Conservation (phyloP, 164 flowering plant species). For the Chimonanthus praecox region DNA sequence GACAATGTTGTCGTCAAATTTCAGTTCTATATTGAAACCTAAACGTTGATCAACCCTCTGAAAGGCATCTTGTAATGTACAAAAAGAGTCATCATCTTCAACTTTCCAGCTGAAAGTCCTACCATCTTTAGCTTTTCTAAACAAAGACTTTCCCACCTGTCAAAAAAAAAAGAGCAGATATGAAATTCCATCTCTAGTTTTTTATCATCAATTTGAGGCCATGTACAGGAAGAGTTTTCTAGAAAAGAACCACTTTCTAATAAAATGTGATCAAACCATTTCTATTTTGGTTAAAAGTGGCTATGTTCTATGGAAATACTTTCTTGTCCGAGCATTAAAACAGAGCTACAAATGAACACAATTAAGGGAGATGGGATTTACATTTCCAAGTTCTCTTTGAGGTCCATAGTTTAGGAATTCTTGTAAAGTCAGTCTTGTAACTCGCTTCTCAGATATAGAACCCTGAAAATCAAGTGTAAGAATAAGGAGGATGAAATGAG, state of each 20-base stretch:
- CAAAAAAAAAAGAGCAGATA: not conserved
- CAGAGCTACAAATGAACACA: not conserved
- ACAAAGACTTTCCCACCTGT: conserved; percentile 47
- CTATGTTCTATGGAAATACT: too few species aligned
- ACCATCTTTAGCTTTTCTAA: conserved; percentile 77
- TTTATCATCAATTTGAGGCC: not conserved
- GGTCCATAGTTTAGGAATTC: conserved; percentile 79
- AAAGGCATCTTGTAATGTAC: conserved; percentile 83
- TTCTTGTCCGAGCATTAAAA: too few species aligned
- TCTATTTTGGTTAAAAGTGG: too few species aligned
- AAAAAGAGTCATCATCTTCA: conserved; percentile 56
- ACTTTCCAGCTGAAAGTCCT: conserved; percentile 65
- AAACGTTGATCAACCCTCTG: conserved; percentile 53
- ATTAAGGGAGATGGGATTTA: conserved; percentile 2
- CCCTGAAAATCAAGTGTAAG: conserved; percentile 44
- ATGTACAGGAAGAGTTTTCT: too few species aligned
- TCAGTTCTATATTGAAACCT: conserved; percentile 91
- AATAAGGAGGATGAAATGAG: not conserved
- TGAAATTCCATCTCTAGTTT: not conserved
- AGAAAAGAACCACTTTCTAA: too few species aligned
- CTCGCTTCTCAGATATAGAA: conserved; percentile 50
- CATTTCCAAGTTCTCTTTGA: conserved; percentile 44
- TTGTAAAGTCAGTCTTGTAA: conserved; percentile 52
- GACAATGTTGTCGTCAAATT: conserved; percentile 69
- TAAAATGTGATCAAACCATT: too few species aligned